These are phyloP conservation scores for Passalora sequoiae DNA, from an alignment of 2,329 filamentous ascomycete genomes.

Conservation along the genomic window DNA sequence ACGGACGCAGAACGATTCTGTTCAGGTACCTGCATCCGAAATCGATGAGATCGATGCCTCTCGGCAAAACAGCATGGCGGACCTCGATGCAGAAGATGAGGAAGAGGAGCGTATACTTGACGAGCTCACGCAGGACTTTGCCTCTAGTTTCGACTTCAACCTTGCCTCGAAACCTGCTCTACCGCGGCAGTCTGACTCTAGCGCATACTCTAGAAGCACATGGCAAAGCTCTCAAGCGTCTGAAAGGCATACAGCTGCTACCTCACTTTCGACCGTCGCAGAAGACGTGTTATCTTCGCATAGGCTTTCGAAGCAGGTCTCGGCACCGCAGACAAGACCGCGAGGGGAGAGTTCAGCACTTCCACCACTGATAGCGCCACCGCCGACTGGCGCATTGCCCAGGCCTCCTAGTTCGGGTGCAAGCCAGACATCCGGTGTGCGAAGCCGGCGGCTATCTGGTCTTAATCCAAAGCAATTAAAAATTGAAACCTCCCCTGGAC, in stretches of 20 bases:
- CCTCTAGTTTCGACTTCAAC: conserved; percentile 70
- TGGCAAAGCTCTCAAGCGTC: conserved; percentile 65
- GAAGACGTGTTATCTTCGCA: conserved; percentile 50
- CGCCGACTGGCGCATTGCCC: conserved; percentile 24
- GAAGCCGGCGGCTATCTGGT: conserved; percentile 72
- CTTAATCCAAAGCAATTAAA: conserved; percentile 77
- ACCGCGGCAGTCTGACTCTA: conserved; percentile 76
- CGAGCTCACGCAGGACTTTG: conserved; percentile 81
- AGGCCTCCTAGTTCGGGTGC: conserved; percentile 19
- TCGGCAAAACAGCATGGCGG: conserved; percentile 7
- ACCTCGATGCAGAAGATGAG: conserved; percentile 34
- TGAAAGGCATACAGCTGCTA: conserved; percentile 62
- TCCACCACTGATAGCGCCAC: conserved; percentile 30
- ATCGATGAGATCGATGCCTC: conserved; percentile 23
- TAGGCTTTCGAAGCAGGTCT: conserved; percentile 31
- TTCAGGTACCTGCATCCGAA: conserved; percentile 21
- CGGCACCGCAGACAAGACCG: conserved; percentile 1
- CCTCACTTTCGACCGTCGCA: conserved; percentile 65
- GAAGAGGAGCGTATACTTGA: conserved; percentile 59
- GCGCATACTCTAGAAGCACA: conserved; percentile 67
- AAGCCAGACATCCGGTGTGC: conserved; percentile 26
- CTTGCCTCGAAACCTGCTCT: conserved; percentile 61
- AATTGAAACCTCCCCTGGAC: conserved; percentile 65
- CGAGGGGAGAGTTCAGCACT: conserved; percentile 23
- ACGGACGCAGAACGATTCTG: conserved; percentile 21